Evolutionary conservation across 108 stramenopile species (phyloP).

Genomic region (Epipyxis sp.): DNA sequence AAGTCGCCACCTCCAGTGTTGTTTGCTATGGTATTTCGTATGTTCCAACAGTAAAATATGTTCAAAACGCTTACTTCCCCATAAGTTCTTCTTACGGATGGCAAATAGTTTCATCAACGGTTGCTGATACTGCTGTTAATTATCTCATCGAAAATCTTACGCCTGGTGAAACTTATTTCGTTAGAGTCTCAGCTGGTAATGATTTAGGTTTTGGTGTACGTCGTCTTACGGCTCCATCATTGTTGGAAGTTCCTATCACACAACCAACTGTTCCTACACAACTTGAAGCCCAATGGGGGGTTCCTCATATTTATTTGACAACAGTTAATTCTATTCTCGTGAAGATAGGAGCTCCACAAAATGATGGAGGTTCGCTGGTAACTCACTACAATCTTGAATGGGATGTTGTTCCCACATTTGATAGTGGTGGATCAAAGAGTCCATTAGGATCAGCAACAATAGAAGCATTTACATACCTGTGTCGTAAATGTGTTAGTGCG

Average conservation of each 20-base stretch:
- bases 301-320: background rate
- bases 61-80: background rate
- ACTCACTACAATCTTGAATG: conserved; percentile 22
- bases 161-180: conserved; percentile 25
- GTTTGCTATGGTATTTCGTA: conserved; percentile 1
- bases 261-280: conserved; percentile 29
- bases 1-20: background rate
- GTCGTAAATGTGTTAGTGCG: background rate
- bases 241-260: background rate
- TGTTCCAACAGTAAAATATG: background rate
- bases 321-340: conserved; percentile 12
- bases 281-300: background rate
- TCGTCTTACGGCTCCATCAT: conserved; percentile 8
- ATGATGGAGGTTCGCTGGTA: conserved; percentile 12
- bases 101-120: background rate
- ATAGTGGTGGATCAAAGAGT: background rate
- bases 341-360: conserved; percentile 7
- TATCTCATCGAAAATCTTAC: background rate
- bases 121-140: background rate
- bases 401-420: conserved; percentile 27
- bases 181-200: background rate
- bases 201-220: conserved; percentile 27
- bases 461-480: background rate
- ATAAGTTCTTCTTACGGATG: background rate
- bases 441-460: background rate